These are phyloP conservation scores for Diophrys sp. DNA, from an alignment of 73 alveolate genomes.

Conservation along the genomic window DNA sequence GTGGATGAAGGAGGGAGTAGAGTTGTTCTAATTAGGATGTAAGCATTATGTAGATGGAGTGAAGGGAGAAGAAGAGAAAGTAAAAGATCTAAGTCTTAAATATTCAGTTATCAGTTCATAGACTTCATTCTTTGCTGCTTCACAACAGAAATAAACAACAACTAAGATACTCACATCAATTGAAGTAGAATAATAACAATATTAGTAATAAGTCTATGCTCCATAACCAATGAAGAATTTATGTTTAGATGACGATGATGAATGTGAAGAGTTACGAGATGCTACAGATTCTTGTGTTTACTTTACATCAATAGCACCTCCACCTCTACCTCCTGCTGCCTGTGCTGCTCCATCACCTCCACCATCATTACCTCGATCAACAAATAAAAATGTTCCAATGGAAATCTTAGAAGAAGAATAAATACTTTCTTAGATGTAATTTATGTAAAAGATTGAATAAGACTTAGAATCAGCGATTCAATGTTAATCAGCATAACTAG, in stretches of 20 bases:
- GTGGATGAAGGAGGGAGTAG: not conserved
- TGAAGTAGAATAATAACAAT: not conserved
- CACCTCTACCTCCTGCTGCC: not conserved
- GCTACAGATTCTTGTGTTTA: not conserved
- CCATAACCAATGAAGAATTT: not conserved
- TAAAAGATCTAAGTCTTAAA: conserved; percentile 1
- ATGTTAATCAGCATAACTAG: too few species aligned
- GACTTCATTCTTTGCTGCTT: conserved; percentile 28
- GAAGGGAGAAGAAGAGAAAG: not conserved
- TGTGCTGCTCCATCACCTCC: not conserved
- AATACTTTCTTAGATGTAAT: too few species aligned
- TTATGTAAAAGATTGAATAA: too few species aligned
- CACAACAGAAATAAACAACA: not conserved
- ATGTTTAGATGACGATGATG: not conserved
- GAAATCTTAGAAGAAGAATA: not conserved
- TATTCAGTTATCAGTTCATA: conserved; percentile 13
- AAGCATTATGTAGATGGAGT: not conserved
- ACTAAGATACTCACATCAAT: not conserved
- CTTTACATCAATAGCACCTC: not conserved
- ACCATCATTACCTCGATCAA: not conserved
- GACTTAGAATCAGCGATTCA: too few species aligned
- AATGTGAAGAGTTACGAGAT: not conserved
- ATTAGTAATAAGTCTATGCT: too few species aligned
- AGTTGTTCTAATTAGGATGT: conserved; percentile 14
- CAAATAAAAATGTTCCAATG: not conserved